Evolutionary conservation across 495 filamentous ascomycete genomes (phyloP).

Genomic region (Talaromyces ruber): DNA sequence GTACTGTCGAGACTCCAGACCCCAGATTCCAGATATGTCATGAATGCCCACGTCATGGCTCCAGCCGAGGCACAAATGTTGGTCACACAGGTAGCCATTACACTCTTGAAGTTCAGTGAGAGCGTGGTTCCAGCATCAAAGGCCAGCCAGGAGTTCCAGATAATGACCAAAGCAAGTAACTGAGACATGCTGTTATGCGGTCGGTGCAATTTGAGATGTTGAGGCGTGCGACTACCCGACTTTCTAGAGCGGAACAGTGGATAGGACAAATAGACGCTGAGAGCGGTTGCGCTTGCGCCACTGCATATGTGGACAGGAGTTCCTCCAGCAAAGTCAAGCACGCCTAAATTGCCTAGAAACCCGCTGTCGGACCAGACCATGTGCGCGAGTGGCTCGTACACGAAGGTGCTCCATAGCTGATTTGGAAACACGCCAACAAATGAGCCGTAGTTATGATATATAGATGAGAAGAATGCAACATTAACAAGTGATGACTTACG

Average conservation of each 20-base stretch:
- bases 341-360: constrained; percentile 26
- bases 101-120: constrained; percentile 31
- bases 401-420: constrained; percentile 37
- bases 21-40: constrained; percentile 36
- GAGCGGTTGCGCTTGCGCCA: constrained; percentile 33
- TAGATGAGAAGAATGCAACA: neutral
- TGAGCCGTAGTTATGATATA: neutral
- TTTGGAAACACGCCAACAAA: neutral
- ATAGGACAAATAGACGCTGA: constrained; percentile 34
- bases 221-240: constrained; percentile 25
- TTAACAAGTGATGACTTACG: constrained; percentile 14
- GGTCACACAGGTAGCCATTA: constrained; percentile 40
- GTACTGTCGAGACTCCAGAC: constrained; percentile 39
- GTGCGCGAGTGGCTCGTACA: constrained; percentile 35
- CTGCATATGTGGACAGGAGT: constrained; percentile 40
- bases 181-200: constrained; percentile 40
- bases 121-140: constrained; percentile 47
- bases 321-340: constrained; percentile 38
- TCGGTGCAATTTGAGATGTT: constrained; percentile 35
- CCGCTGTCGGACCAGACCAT: constrained; percentile 36
- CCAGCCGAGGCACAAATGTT: constrained; percentile 39
- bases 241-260: constrained; percentile 30
- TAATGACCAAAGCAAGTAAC: constrained; percentile 41
- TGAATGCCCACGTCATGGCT: constrained; percentile 36
- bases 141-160: constrained; percentile 48